Evolutionary conservation across 1,284 basidiomycete genomes (phyloP), one percentile per base, ranked within the genome.

Genomic region (Pascua guehoae): DNA sequence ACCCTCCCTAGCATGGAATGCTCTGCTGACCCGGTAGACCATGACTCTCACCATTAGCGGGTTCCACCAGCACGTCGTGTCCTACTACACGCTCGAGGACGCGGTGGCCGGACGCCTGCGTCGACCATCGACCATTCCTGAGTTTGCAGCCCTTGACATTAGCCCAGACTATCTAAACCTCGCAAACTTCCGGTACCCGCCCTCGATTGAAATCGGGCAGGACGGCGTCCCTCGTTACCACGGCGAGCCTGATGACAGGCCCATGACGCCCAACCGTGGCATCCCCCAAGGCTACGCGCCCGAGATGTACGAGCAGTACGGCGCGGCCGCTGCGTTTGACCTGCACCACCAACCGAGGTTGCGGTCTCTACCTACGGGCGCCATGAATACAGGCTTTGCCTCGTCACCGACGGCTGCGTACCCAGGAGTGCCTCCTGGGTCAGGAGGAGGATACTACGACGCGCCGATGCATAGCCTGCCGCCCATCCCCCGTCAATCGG

Each of bases 81-180:
- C 92, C 1, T 97, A 98, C 80, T 98, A 98, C 82, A 88, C 87
- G 63, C 84, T 95, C 56, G 88, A 91, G 64, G 94, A 98, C 71
- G 91, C 96, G 17, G 85, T 90, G 51, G 84, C 86, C 55, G 91
- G 91, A 17, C 86, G 91, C 38, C 83, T 98, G 8, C 85, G 92
- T 38, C 83, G 89, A 0, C 94, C 94, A 0, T 94, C 91, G 0
- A 88, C 88, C 2, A 81, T 95, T 0, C 89, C 91, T 0, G 93
- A 97, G 74, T 83, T 98, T 37, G 86, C 87, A 0, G 83, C 88
- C 0, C 81, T 98, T 39, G 86, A 88, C 59, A 95, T 97, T 72
- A 88, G 86, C 63, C 87, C 88, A 18, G 89, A 91, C 65, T 93
- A 93, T 65, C 83, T 96, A 50, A 87, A 92, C 75, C 90, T 90